Evolutionary conservation across 1,284 basidiomycete genomes (phyloP).

Genomic region (Veloporphyrellus conicus): DNA sequence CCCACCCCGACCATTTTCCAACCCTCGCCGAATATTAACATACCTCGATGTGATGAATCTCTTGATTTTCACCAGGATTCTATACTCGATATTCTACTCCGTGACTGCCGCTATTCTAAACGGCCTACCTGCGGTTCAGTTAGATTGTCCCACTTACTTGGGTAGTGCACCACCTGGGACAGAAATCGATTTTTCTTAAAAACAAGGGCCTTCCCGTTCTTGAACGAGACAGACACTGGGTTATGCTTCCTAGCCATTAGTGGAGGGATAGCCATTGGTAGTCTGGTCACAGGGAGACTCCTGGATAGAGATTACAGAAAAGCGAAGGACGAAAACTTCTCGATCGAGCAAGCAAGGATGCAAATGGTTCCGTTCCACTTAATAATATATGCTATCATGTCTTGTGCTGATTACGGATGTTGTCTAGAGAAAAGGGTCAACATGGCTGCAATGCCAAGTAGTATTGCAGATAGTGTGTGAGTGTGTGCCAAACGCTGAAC

Average conservation of each 20-base stretch:
- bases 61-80: conserved; percentile 55
- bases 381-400: conserved; percentile 38
- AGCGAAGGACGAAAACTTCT: conserved; percentile 46
- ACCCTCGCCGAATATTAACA: conserved; percentile 57
- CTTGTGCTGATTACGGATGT: conserved; percentile 63
- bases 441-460: conserved; percentile 55
- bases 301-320: conserved; percentile 54
- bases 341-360: conserved; percentile 56
- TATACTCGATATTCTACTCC: conserved; percentile 62
- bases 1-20: conserved; percentile 40
- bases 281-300: conserved; percentile 46
- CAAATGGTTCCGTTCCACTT: conserved; percentile 42
- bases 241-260: conserved; percentile 70
- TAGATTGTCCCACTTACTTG: too few species aligned
- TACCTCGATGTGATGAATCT: conserved; percentile 59
- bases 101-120: conserved; percentile 60
- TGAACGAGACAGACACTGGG: conserved; percentile 61
- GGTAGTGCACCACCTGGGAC: too few species aligned
- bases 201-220: too few species aligned
- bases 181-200: too few species aligned
- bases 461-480: conserved; percentile 55
- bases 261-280: conserved; percentile 52
- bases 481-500: conserved; percentile 18
- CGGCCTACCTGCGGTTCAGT: too few species aligned
- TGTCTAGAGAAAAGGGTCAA: conserved; percentile 47